A percentile compares a stretch with the other conserved stretches of the same genome.
Conservation (phyloP, 495 filamentous ascomycete genomes). For the Annulohypoxylon stygium region DNA sequence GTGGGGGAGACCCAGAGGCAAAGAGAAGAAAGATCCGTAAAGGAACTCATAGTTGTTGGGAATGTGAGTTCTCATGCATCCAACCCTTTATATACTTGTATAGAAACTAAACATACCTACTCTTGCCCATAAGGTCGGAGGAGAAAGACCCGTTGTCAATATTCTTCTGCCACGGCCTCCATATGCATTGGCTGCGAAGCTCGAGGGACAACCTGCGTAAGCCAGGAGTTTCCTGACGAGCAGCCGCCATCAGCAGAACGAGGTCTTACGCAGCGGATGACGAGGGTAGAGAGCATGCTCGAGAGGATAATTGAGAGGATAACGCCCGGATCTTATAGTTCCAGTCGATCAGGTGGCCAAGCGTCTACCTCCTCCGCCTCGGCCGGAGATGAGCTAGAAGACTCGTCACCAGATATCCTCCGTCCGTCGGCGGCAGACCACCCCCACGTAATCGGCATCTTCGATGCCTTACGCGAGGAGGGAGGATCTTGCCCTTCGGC, state of each 20-base stretch:
- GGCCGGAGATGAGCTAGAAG: conserved; percentile 48
- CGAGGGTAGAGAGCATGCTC: conserved; percentile 61
- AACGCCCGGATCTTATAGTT: conserved; percentile 51
- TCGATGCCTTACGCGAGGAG: conserved; percentile 45
- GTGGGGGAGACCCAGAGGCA: conserved; percentile 22
- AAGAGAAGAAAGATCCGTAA: conserved; percentile 65
- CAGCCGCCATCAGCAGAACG: conserved; percentile 51
- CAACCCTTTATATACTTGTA: conserved; percentile 1
- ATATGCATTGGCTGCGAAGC: conserved; percentile 62
- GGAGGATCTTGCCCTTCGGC: conserved; percentile 23
- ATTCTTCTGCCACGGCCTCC: conserved; percentile 52
- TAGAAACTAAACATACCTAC: conserved; percentile 14
- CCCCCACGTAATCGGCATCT: conserved; percentile 34
- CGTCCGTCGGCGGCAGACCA: conserved; percentile 41
- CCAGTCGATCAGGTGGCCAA: conserved; percentile 30
- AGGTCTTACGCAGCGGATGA: conserved; percentile 60
- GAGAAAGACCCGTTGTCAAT: conserved; percentile 63
- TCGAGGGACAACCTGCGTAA: conserved; percentile 61
- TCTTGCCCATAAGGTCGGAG: conserved; percentile 54
- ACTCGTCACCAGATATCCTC: conserved; percentile 35
- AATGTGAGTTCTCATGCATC: conserved; percentile 58
- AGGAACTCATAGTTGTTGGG: conserved; percentile 68
- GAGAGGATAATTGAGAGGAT: conserved; percentile 61
- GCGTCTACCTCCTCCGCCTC: conserved; percentile 51
- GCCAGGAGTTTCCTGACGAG: conserved; percentile 64